These are phyloP conservation scores for Termitomyces sp. DNA, from an alignment of 768 basidiomycete species.

Conservation along the genomic window DNA sequence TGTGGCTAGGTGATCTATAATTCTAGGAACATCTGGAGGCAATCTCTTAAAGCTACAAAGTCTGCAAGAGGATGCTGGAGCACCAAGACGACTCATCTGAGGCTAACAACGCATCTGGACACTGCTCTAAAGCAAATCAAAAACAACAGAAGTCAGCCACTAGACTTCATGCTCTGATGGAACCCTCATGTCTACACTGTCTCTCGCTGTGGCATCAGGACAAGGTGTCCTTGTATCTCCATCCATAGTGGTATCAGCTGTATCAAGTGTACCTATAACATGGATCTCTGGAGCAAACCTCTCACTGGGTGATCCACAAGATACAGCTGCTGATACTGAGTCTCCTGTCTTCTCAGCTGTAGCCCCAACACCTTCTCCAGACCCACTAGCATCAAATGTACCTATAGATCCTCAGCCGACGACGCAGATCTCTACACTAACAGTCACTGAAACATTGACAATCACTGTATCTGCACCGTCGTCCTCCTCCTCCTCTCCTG, in stretches of 20 bases:
- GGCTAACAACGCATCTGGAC: neutral
- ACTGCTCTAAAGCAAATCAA: neutral
- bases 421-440: conserved; percentile 2
- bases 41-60: neutral
- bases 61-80: neutral
- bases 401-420: neutral
- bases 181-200: conserved; percentile 5
- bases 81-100: neutral
- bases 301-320: neutral
- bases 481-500: conserved; percentile 7
- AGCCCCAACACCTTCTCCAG: neutral
- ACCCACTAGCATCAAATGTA: neutral
- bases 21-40: no score
- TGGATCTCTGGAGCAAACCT: conserved; percentile 9
- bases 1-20: no score
- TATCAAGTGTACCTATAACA: neutral
- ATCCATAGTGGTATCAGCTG: neutral
- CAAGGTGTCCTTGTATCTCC: neutral
- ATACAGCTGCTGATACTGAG: neutral
- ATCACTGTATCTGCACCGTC: conserved; percentile 20
- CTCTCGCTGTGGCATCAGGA: neutral
- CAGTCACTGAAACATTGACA: conserved; percentile 25
- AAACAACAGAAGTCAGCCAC: neutral
- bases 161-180: neutral
- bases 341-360: conserved; percentile 1